A percentile compares a stretch with the other conserved stretches of the same genome.
Conservation (phyloP, 2,329 filamentous ascomycete species). For the Penicillium sp. region DNA sequence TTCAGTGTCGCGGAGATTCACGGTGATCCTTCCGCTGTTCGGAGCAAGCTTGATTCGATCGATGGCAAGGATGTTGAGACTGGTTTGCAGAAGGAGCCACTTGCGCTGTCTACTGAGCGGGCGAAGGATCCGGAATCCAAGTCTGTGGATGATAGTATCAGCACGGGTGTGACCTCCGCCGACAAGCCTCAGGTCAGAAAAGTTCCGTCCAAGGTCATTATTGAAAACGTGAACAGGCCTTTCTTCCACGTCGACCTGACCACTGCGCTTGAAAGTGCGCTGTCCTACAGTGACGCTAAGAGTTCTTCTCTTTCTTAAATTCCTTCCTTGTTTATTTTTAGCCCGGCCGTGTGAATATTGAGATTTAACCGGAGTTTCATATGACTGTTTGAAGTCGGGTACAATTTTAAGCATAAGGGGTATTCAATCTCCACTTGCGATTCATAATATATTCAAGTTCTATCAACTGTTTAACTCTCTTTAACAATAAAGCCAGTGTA, state of each 20-base stretch:
- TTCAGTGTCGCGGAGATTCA: conserved; percentile 2
- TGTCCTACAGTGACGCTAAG: background rate
- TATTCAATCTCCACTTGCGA: too few species aligned
- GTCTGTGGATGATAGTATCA: conserved; percentile 4
- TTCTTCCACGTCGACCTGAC: conserved; percentile 9
- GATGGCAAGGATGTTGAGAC: conserved; percentile 1
- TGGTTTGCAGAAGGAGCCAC: background rate
- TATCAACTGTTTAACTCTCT: too few species aligned
- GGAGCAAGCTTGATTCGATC: background rate
- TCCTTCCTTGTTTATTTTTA: background rate
- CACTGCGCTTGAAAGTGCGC: conserved; percentile 1
- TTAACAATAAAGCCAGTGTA: too few species aligned
- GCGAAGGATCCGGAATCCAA: background rate
- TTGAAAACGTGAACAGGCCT: conserved; percentile 1
- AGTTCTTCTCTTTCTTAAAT: background rate
- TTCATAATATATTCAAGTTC: too few species aligned
- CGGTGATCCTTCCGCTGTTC: background rate
- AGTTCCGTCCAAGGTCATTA: background rate
- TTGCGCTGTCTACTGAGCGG: background rate
- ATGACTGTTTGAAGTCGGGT: too few species aligned
- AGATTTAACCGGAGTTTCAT: background rate
- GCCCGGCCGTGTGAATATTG: background rate
- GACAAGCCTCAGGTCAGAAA: background rate
- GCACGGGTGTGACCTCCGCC: background rate
- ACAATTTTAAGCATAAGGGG: too few species aligned